Conservation (phyloP, 192 early-diverging fungal species). For the Obelidium mucronatum region DNA sequence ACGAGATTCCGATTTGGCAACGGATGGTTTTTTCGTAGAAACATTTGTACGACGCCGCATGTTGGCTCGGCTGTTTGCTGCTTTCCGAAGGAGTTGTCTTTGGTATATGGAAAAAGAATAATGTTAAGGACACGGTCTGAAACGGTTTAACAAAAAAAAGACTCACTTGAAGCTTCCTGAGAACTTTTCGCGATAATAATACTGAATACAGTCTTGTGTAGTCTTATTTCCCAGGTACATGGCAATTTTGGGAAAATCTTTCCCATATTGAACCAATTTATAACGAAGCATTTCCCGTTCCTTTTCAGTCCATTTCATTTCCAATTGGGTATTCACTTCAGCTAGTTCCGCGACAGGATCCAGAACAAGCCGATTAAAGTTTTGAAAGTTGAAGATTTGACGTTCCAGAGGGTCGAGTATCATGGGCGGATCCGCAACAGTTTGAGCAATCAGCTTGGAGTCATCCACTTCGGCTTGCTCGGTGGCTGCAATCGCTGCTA, state of each 20-base stretch:
- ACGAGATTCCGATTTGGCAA: no score
- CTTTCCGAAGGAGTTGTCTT: slow-evolving; percentile 41
- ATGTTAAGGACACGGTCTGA: no score
- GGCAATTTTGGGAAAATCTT: slow-evolving; percentile 57
- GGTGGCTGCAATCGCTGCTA: slow-evolving; percentile 47
- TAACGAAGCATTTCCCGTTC: slow-evolving; percentile 48
- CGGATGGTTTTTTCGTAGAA: no score
- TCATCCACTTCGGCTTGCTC: slow-evolving; percentile 32
- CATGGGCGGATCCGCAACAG: slow-evolving; percentile 42
- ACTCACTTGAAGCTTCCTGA: slow-evolving; percentile 48
- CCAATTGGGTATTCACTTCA: slow-evolving; percentile 39
- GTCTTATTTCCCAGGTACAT: slow-evolving; percentile 45
- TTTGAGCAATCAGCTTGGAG: slow-evolving; percentile 15
- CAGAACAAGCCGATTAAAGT: slow-evolving; percentile 46
- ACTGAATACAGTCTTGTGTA: slow-evolving; percentile 53
- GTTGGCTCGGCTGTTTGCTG: slow-evolving; percentile 21
- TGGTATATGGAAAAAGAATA: no score
- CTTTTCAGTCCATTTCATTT: slow-evolving; percentile 47
- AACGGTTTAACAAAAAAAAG: no score
- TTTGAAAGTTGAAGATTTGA: slow-evolving; percentile 27
- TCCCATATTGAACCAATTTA: slow-evolving; percentile 51
- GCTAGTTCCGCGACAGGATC: slow-evolving; percentile 52
- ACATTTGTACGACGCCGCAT: no score
- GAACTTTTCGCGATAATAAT: slow-evolving; percentile 60
- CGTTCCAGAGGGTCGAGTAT: slow-evolving; percentile 37